Percentiles rank a stretch among this genome's conserved stretches.
phyloP scores from a whole-genome alignment of 495 filamentous ascomycete genomes.

The Extremus antarcticus region DNA sequence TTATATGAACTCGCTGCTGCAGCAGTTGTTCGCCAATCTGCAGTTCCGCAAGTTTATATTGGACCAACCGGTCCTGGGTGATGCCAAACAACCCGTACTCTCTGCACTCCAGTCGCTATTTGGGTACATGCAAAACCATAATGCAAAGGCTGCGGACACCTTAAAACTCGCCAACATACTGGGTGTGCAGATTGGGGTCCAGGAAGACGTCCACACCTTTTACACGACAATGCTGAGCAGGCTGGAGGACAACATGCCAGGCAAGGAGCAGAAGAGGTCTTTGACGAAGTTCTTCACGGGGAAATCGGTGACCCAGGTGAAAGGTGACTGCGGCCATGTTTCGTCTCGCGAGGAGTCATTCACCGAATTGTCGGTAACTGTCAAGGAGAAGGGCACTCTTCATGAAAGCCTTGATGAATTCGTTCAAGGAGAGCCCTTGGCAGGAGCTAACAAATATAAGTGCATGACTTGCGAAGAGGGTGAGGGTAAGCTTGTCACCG shows the following conservation, averaged over 20 bases:
- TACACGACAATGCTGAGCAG: slow-evolving; percentile 88
- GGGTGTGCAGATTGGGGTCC: slow-evolving; percentile 73
- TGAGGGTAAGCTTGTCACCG: slow-evolving; percentile 70
- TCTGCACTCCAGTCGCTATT: slow-evolving; percentile 72
- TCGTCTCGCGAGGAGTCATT: slow-evolving; percentile 85
- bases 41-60: slow-evolving; percentile 81
- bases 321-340: slow-evolving; percentile 87
- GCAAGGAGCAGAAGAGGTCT: slow-evolving; percentile 53
- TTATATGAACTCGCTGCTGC: slow-evolving; percentile 91
- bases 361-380: slow-evolving; percentile 92
- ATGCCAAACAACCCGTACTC: slow-evolving; percentile 55
- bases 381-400: slow-evolving; percentile 79
- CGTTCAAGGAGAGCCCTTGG: slow-evolving; percentile 93
- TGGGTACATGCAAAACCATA: slow-evolving; percentile 71
- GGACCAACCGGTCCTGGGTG: slow-evolving; percentile 45
- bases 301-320: slow-evolving; percentile 86
- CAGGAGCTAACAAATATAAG: slow-evolving; percentile 97
- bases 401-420: slow-evolving; percentile 86
- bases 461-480: slow-evolving; percentile 67
- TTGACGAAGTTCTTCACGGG: slow-evolving; percentile 86
- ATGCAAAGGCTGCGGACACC: slow-evolving; percentile 61
- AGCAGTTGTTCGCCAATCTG: slow-evolving; percentile 94
- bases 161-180: slow-evolving; percentile 61
- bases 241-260: slow-evolving; percentile 72
- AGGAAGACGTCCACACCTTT: slow-evolving; percentile 98